phyloP scores from a whole-genome alignment of 768 basidiomycete genomes.

The Russula ochroleuca region DNA sequence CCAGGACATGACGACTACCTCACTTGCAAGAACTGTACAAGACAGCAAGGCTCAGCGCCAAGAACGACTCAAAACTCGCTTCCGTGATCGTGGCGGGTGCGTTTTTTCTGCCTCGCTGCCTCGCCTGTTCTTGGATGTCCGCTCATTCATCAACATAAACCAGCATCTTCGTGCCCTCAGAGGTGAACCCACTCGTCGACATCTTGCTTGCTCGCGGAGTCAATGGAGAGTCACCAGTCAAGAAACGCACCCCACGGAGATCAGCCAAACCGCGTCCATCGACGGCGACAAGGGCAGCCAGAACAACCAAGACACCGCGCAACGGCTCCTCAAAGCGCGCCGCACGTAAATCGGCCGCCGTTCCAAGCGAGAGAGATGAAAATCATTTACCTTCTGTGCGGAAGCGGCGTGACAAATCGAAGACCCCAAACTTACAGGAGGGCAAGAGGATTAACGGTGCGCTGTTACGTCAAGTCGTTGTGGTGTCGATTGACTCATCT shows the following conservation, averaged over 20 bases:
- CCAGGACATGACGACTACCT: neutral
- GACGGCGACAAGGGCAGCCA: neutral
- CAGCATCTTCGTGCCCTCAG: conserved; percentile 53
- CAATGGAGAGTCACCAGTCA: conserved; percentile 44
- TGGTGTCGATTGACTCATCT: neutral
- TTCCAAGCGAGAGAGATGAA: neutral
- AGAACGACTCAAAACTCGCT: conserved; percentile 59
- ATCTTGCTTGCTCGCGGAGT: conserved; percentile 50
- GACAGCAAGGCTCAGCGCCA: conserved; percentile 59
- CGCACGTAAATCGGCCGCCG: neutral
- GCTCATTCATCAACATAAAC: neutral
- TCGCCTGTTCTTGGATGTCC: neutral
- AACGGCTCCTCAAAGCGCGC: neutral
- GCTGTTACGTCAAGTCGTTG: neutral
- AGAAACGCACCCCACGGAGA: conserved; percentile 29
- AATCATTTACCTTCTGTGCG: neutral
- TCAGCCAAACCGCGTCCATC: conserved; percentile 1
- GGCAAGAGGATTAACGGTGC: neutral
- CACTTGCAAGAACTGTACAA: conserved; percentile 40
- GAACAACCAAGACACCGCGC: conserved; percentile 6
- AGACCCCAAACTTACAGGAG: neutral
- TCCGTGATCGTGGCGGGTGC: conserved; percentile 51
- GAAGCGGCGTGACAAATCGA: neutral
- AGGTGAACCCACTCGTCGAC: conserved; percentile 47
- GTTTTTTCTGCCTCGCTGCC: conserved; percentile 12